These are phyloP conservation scores for Nemophila menziesii DNA, from an alignment of 257 asterid species.

Conservation along the genomic window DNA sequence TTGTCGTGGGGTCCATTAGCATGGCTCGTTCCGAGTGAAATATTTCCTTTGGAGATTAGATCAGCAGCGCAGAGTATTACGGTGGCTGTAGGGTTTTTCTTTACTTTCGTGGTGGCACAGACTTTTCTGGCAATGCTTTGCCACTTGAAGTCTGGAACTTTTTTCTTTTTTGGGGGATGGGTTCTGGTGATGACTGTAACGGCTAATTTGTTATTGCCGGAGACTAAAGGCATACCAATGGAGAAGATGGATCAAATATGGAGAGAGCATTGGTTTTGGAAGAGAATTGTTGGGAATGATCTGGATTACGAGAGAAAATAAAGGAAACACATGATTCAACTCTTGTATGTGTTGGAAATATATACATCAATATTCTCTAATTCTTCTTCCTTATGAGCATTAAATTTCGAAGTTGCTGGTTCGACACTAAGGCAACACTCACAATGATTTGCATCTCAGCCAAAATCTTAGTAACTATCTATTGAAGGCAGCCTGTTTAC, in stretches of 20 bases:
- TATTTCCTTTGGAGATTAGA: constrained; percentile 37
- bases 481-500: too few species aligned
- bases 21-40: constrained; percentile 41
- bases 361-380: too few species aligned
- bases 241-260: constrained; percentile 35
- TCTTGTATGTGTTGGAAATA: too few species aligned
- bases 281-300: constrained; percentile 4
- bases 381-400: too few species aligned
- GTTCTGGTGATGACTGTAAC: constrained; percentile 32
- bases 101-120: constrained; percentile 35
- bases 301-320: neutral
- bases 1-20: constrained; percentile 51
- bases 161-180: constrained; percentile 45
- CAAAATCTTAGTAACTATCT: too few species aligned
- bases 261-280: constrained; percentile 45
- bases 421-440: too few species aligned
- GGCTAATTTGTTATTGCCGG: constrained; percentile 29
- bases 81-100: constrained; percentile 21
- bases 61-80: constrained; percentile 44
- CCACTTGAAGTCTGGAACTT: constrained; percentile 32
- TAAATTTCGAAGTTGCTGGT: too few species aligned
- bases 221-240: constrained; percentile 35
- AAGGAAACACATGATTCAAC: too few species aligned
- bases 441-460: too few species aligned
- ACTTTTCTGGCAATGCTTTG: constrained; percentile 37